These are phyloP conservation scores for Cryptosporidium felis DNA, from an alignment of 169 alveolate genomes.

Conservation along the genomic window DNA sequence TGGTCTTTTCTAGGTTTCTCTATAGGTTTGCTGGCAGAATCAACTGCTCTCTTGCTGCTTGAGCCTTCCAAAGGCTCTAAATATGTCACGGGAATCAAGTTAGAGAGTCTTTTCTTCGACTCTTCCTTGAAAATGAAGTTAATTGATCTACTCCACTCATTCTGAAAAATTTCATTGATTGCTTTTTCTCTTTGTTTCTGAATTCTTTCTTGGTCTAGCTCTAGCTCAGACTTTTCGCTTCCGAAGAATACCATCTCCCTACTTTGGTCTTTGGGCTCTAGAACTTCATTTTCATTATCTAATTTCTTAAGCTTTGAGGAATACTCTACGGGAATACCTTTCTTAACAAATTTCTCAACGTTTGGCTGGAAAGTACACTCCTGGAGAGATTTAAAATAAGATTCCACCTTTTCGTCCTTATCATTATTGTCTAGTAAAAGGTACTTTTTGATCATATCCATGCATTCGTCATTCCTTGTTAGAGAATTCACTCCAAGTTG, in stretches of 20 bases:
- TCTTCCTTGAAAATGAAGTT: neutral
- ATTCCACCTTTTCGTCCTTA: constrained; percentile 43
- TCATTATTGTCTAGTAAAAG: constrained; percentile 42
- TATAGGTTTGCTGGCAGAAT: too few relatives aligned
- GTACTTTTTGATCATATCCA: constrained; percentile 29
- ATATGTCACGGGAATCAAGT: neutral
- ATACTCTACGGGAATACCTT: neutral
- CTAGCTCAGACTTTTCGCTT: neutral
- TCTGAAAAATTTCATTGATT: neutral
- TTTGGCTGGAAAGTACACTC: constrained; percentile 70
- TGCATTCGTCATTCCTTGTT: constrained; percentile 47
- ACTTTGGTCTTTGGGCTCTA: neutral
- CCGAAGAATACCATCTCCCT: neutral
- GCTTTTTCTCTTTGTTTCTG: neutral
- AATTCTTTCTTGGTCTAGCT: constrained; percentile 1
- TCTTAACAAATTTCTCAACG: constrained; percentile 35
- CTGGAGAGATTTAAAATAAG: constrained; percentile 56
- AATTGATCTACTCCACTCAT: constrained; percentile 24
- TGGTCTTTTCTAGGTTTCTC: neutral
- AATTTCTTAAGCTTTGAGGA: constrained; percentile 4
- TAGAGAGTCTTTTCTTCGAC: neutral
- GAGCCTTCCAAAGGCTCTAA: too few relatives aligned
- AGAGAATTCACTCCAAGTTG: constrained; percentile 5
- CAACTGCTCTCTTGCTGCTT: too few relatives aligned
- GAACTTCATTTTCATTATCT: neutral